Conservation (phyloP, 2,329 filamentous ascomycete genomes). For the Rugonectria rugulosa region DNA sequence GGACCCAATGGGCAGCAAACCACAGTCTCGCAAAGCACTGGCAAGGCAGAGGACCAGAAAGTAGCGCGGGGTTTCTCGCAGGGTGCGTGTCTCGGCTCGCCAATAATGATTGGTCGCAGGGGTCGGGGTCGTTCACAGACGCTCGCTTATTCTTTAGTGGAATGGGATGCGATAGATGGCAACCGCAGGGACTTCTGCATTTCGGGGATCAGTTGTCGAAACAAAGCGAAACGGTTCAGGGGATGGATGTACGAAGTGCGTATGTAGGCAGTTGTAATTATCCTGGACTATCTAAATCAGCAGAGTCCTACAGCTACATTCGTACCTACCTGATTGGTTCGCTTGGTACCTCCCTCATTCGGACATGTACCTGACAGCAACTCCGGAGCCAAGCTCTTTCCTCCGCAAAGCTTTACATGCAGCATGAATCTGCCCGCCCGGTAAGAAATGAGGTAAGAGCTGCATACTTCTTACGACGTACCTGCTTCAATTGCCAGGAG, state of each 20-base stretch:
- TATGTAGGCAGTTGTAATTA: too few species aligned
- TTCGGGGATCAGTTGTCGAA: background rate
- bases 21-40: background rate
- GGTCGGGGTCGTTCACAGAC: background rate
- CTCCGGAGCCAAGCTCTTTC: too few species aligned
- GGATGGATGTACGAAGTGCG: too few species aligned
- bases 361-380: too few species aligned
- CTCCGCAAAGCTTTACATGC: too few species aligned
- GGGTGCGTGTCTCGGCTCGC: conserved; percentile 11
- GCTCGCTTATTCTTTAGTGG: background rate
- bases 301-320: too few species aligned
- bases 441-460: too few species aligned
- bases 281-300: too few species aligned
- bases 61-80: conserved; percentile 12
- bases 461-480: too few species aligned
- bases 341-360: too few species aligned
- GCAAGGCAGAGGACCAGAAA: conserved; percentile 13
- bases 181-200: background rate
- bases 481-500: background rate
- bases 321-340: too few species aligned
- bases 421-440: too few species aligned
- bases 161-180: background rate
- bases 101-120: conserved; percentile 14
- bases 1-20: background rate
- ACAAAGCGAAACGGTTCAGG: background rate